A percentile compares a stretch with the other conserved stretches of the same genome.
Evolutionary conservation across 441 rosid species (phyloP).

Genomic region (Gossypium armourianum): DNA sequence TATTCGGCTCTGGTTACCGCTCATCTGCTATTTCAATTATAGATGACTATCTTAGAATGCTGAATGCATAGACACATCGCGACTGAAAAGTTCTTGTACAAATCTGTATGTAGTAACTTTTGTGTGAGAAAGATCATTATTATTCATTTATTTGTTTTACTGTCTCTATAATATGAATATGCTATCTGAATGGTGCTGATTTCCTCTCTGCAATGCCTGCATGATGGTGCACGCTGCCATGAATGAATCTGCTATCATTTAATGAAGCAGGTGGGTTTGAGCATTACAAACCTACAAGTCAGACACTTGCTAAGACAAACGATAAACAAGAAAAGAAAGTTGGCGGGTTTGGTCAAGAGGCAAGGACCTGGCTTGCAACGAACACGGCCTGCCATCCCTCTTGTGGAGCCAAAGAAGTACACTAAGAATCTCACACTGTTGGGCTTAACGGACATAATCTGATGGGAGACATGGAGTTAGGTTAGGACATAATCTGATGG

Average conservation of each 20-base stretch:
- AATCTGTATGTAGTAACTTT: not conserved
- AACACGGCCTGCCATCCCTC: no score
- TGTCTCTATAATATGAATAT: not conserved
- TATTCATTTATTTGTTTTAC: not conserved
- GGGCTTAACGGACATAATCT: not conserved
- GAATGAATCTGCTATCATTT: not conserved
- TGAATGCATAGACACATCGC: constrained; percentile 31
- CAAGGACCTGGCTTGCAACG: no score
- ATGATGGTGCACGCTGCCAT: not conserved
- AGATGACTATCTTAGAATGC: constrained; percentile 55
- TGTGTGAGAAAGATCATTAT: not conserved
- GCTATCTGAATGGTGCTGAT: not conserved
- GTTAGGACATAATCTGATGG: constrained; percentile 25
- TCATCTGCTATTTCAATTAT: constrained; percentile 73
- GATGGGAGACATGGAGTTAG: constrained; percentile 30
- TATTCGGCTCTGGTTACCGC: constrained; percentile 75
- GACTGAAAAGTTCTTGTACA: not conserved
- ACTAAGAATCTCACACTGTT: no score
- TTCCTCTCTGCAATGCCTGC: not conserved
- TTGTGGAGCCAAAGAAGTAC: no score
- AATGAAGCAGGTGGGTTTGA: not conserved
- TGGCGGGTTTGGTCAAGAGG: no score
- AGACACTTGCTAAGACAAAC: no score
- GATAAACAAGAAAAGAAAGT: not conserved
- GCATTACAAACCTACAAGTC: not conserved